Evolutionary conservation across 495 filamentous ascomycete genomes (phyloP), one percentile per base, ranked within the genome.

Genomic region (Hyphodiscus hymeniophilus): DNA sequence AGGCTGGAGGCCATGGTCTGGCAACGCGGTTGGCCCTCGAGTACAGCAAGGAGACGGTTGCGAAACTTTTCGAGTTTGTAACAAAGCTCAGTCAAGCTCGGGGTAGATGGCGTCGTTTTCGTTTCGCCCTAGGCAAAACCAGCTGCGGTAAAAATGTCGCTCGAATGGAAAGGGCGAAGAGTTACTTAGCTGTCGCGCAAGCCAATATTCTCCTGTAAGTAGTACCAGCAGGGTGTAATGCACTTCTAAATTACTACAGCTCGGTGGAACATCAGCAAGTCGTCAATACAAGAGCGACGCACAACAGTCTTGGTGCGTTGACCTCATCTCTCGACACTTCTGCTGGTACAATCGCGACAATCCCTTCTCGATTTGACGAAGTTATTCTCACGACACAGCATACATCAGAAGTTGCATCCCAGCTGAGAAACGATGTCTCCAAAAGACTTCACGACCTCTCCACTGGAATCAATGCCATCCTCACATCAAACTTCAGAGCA

Each of bases 171-270:
- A 22, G 40, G 24, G 40, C 21, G 5, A 30, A 11, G 11, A 22
- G 20, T 12, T 26, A 42, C 21, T 2, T 42, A 30, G 20, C 40
- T 42, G 24, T 22, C 10, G 40, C 40, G 13, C 21, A 42, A 22
- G 40, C 40, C 13, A 42, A 22, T 22, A 42, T 42, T 24, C 23
- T 42, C 10, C 23, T 42, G 40, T 42, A 17, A 42, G 40, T 42
- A 42, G 21, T 12, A 13, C 23, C 15, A 10, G 10, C 13, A 42
- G 13, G 13, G 13, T 23, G 7, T 15, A 24, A 3, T 26, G 18
- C 40, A 13, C 13, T 42, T 11, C 20, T 42, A 24, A 26, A 13
- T 11, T 26, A 15, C 10, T 26, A 7, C 28, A 42, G 40, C 3
- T 42, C 40, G 7, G 2, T 24, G 12, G 40, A 42, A 30, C 40